Evolutionary conservation across 257 asterid species (phyloP), one percentile per base, ranked within the genome.

Genomic region (Salvia rosmarinus): DNA sequence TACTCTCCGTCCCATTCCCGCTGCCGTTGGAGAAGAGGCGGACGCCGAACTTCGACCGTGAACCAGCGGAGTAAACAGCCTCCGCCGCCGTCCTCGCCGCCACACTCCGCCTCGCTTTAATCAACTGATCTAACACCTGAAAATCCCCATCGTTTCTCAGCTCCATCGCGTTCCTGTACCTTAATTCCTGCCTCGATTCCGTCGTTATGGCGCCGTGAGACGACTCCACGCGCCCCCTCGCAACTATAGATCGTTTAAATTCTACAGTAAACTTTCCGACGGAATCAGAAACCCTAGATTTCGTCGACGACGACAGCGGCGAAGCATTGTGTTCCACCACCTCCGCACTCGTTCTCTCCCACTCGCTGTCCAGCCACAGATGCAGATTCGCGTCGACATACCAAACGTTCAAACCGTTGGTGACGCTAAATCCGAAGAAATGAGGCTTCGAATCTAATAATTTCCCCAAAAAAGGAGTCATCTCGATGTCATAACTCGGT

Each of bases 321-420:
- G 23, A 20, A 39, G 12, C n/a, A 4, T 1, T 59, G n/a, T 81
- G 75, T 0, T 47, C 40, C 28, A 78, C 20, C 25, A 81, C 43
- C 80, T 65, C 76, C 4, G 85, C 91, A 37, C 78, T 73, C 16
- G 85, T 82, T 54, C 60, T 81, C n/a, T 54, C 71, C 14, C 79
- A 61, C 60, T 76, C 75, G 39, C 63, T 63, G 3, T 86, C 95
- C 73, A 88, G 42, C 95, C 88, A 88, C 54, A 88, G 77, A 57
- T 88, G 91, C 81, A 86, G 73, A 72, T 85, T 88, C 19, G 89
- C 91, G 51, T 88, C 84, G 25, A 85, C 62, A 16, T 73, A 88
- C 89, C 91, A 88, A 0, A 77, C 84, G 50, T 80, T 84, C 68
- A 85, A 63, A 49, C 84, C 90, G 50, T 81, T 84, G 3, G 89